A percentile compares a stretch with the other conserved stretches of the same genome.
Evolutionary conservation across 2,329 filamentous ascomycete genomes (phyloP).

Genomic region (Botrytis elliptica): DNA sequence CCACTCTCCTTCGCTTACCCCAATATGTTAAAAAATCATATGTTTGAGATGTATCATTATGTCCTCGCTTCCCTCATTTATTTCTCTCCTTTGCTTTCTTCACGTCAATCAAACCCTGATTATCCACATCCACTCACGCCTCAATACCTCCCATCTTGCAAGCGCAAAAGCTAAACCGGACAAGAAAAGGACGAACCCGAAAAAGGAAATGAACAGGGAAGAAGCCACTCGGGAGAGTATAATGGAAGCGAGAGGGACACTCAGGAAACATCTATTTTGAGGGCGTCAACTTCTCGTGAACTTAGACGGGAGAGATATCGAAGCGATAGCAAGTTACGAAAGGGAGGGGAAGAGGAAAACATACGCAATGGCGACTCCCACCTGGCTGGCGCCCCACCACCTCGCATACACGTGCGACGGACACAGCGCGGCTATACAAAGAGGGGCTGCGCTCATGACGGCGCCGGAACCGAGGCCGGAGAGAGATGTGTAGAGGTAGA

Average conservation of each 20-base stretch:
- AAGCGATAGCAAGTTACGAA: background rate
- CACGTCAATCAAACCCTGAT: background rate
- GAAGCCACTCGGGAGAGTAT: background rate
- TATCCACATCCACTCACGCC: background rate
- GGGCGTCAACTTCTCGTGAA: background rate
- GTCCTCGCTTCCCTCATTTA: background rate
- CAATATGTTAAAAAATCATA: background rate
- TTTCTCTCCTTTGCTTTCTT: background rate
- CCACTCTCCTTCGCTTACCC: background rate
- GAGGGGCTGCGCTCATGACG: conserved; percentile 36
- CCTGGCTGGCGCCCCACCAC: conserved; percentile 36
- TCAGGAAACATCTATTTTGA: conserved; percentile 1
- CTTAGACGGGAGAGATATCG: too few relatives aligned
- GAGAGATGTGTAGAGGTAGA: conserved; percentile 36
- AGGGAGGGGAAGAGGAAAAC: conserved; percentile 16
- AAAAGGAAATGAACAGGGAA: background rate
- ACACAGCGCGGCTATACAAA: conserved; percentile 37
- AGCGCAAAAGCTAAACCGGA: background rate
- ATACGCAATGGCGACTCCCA: conserved; percentile 37
- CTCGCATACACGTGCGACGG: conserved; percentile 36
- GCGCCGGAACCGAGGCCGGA: conserved; percentile 38
- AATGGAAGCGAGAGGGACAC: background rate
- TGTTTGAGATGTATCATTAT: background rate
- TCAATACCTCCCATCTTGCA: background rate
- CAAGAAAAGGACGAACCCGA: background rate